A percentile compares a stretch with the other conserved stretches of the same genome.
Conservation (phyloP, 768 basidiomycete genomes). For the Candolleomyces eurysporus region DNA sequence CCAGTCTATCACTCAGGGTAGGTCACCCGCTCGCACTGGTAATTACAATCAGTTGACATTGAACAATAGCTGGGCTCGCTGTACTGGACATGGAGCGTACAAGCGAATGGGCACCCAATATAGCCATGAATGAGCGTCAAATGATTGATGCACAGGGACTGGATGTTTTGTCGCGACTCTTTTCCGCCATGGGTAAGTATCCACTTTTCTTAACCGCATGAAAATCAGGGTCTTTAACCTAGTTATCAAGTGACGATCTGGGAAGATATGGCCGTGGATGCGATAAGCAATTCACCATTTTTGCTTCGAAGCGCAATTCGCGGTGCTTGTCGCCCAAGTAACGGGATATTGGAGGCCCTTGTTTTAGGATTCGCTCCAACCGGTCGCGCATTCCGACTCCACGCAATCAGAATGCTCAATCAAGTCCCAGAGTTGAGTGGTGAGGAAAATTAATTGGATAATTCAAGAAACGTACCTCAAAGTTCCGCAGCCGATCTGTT, state of each 20-base stretch:
- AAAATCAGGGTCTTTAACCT: background rate
- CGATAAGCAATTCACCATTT: background rate
- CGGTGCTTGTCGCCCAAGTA: too few species aligned
- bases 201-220: too few species aligned
- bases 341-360: background rate
- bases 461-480: too few species aligned
- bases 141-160: background rate
- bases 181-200: background rate
- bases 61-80: background rate
- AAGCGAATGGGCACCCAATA: background rate
- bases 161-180: background rate
- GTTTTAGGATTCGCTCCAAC: background rate
- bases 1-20: background rate
- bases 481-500: background rate
- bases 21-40: background rate
- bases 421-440: background rate
- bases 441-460: too few species aligned
- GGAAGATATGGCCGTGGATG: background rate
- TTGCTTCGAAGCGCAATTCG: background rate
- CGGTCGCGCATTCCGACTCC: background rate
- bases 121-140: too few species aligned
- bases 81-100: background rate
- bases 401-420: conserved; percentile 2
- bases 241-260: background rate
- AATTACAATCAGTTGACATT: background rate